These are phyloP conservation scores for Psilocybe cubensis DNA, from an alignment of 768 basidiomycete species.

Conservation along the genomic window DNA sequence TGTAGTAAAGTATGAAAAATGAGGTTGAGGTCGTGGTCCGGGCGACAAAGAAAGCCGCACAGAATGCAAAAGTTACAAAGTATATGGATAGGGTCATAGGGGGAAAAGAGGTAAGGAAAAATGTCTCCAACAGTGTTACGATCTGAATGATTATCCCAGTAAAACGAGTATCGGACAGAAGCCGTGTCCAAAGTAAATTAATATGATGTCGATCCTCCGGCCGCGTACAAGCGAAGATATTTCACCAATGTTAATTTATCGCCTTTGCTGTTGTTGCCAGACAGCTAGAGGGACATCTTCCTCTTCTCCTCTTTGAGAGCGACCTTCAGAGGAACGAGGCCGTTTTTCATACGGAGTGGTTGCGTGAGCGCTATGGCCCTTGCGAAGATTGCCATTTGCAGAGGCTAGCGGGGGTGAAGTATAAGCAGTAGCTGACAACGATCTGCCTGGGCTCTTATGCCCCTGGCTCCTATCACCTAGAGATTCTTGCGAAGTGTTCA, in stretches of 20 bases:
- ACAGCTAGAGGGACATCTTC: conserved; percentile 82
- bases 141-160: conserved; percentile 7
- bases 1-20: conserved; percentile 7
- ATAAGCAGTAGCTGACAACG: conserved; percentile 68
- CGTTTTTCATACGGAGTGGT: conserved; percentile 42
- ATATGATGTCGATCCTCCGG: background rate
- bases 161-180: background rate
- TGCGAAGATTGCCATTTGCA: conserved; percentile 60
- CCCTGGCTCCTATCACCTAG: conserved; percentile 25
- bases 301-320: conserved; percentile 53
- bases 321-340: conserved; percentile 46
- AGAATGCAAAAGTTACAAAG: conserved; percentile 14
- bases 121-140: background rate
- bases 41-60: background rate
- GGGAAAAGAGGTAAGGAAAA: conserved; percentile 1
- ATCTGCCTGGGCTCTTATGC: conserved; percentile 61
- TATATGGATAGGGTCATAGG: conserved; percentile 9
- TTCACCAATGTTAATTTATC: background rate
- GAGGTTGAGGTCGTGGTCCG: background rate
- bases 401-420: conserved; percentile 37
- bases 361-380: conserved; percentile 70
- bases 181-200: conserved; percentile 1
- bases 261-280: conserved; percentile 57
- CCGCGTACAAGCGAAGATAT: background rate
- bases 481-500: conserved; percentile 39